Conservation (phyloP, 2,329 filamentous ascomycete species). For the Akanthomyces muscarius region DNA sequence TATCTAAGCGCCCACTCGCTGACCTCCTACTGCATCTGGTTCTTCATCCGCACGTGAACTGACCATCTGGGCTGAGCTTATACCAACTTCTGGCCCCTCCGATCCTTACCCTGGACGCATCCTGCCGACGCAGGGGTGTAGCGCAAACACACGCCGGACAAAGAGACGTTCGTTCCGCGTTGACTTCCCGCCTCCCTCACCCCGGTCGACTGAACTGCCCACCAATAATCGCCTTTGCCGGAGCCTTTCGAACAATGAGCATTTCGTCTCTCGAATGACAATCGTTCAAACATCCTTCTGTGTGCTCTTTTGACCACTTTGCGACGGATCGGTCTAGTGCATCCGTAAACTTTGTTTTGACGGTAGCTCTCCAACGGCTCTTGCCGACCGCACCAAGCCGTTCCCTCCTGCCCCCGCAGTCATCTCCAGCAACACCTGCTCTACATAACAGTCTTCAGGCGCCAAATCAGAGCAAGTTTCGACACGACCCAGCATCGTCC, state of each 20-base stretch:
- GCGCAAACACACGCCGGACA: slow-evolving; percentile 14
- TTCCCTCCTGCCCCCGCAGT: slow-evolving; percentile 10
- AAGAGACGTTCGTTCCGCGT: slow-evolving; percentile 14
- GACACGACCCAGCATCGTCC: not conserved
- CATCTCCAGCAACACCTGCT: not conserved
- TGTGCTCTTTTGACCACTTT: not conserved
- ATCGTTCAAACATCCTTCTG: not conserved
- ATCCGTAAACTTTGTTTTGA: slow-evolving; percentile 8
- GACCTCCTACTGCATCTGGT: slow-evolving; percentile 7
- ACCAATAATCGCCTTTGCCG: slow-evolving; percentile 5
- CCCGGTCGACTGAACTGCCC: slow-evolving; percentile 7
- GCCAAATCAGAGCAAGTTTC: slow-evolving; percentile 2
- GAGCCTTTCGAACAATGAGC: not conserved
- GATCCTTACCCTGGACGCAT: slow-evolving; percentile 7
- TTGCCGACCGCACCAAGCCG: not conserved
- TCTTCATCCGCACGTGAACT: slow-evolving; percentile 7
- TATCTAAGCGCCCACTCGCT: slow-evolving; percentile 10
- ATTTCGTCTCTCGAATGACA: slow-evolving; percentile 1
- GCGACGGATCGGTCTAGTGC: not conserved
- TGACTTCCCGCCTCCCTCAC: slow-evolving; percentile 10
- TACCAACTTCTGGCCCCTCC: slow-evolving; percentile 12
- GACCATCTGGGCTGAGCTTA: slow-evolving; percentile 5
- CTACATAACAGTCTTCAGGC: not conserved
- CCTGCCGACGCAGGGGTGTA: slow-evolving; percentile 10
- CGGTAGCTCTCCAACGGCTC: not conserved